phyloP scores from a whole-genome alignment of 116 monocot genomes.

The Dioscorea cayenensis region DNA sequence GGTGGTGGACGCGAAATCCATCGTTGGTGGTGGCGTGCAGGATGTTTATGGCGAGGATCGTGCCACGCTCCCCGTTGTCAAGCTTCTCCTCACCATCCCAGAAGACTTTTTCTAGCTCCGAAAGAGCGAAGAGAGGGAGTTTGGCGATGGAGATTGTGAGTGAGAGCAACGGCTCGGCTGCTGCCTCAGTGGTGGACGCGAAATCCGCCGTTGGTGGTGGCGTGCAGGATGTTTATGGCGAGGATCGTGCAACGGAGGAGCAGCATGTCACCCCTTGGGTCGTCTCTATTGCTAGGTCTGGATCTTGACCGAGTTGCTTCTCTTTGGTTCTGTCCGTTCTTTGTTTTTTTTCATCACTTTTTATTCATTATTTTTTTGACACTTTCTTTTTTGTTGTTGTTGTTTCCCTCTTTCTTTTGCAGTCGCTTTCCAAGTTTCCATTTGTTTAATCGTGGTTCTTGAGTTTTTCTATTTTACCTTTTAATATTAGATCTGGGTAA shows the following conservation, averaged over 20 bases:
- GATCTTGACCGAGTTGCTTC: background rate
- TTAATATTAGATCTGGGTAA: too few species aligned
- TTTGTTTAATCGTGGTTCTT: background rate
- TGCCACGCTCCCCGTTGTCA: too few species aligned
- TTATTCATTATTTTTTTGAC: background rate
- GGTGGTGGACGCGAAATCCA: too few species aligned
- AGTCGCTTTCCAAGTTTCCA: background rate
- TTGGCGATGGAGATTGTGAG: background rate
- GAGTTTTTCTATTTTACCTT: background rate
- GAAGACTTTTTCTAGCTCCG: too few species aligned
- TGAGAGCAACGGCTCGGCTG: slow-evolving; percentile 10
- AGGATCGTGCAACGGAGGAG: slow-evolving; percentile 72
- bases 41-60: too few species aligned
- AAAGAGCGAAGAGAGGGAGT: too few species aligned
- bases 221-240: slow-evolving; percentile 56
- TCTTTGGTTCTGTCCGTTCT: background rate
- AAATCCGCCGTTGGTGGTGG: slow-evolving; percentile 39
- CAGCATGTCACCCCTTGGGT: slow-evolving; percentile 55
- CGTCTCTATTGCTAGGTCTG: background rate
- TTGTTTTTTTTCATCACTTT: background rate
- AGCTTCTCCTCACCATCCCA: too few species aligned
- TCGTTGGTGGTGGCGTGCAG: too few species aligned
- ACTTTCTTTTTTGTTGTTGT: too few species aligned
- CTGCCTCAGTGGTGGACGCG: slow-evolving; percentile 24
- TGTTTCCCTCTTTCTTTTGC: background rate